Evolutionary conservation across 768 basidiomycete species (phyloP).

Genomic region (Suillus spraguei): DNA sequence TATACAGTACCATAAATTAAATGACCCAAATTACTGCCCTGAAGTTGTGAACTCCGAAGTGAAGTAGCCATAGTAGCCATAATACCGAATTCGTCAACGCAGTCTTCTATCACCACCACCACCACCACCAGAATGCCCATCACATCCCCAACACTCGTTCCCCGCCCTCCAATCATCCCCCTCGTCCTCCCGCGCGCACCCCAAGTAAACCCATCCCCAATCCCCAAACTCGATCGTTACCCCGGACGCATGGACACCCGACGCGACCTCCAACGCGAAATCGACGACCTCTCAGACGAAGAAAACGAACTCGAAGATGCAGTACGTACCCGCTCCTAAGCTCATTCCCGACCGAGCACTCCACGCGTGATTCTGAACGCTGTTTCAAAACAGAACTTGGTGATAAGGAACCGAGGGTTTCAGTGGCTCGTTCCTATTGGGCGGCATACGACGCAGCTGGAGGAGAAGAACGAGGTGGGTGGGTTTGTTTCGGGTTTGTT

Average conservation of each 20-base stretch:
- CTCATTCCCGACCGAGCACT: background rate
- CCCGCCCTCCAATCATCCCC: slow-evolving; percentile 63
- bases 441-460: slow-evolving; percentile 68
- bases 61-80: too few relatives aligned
- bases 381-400: slow-evolving; percentile 45
- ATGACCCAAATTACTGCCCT: too few relatives aligned
- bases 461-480: slow-evolving; percentile 83
- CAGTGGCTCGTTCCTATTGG: slow-evolving; percentile 75
- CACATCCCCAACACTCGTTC: slow-evolving; percentile 73
- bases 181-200: slow-evolving; percentile 66
- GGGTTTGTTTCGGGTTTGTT: background rate
- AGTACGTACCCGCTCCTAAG: slow-evolving; percentile 39
- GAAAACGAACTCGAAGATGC: slow-evolving; percentile 80
- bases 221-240: slow-evolving; percentile 48
- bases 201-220: slow-evolving; percentile 64
- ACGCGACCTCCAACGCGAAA: slow-evolving; percentile 73
- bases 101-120: background rate
- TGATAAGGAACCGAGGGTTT: slow-evolving; percentile 67
- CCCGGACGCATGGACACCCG: slow-evolving; percentile 61
- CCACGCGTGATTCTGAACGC: background rate
- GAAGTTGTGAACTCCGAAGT: background rate
- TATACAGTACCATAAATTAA: too few relatives aligned
- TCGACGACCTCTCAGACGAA: slow-evolving; percentile 85
- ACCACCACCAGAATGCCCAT: slow-evolving; percentile 42
- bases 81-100: background rate